Base-by-base conservation (phyloP, 371 early-diverging fungal genomes). In the Dinochytrium kinnereticum region DNA sequence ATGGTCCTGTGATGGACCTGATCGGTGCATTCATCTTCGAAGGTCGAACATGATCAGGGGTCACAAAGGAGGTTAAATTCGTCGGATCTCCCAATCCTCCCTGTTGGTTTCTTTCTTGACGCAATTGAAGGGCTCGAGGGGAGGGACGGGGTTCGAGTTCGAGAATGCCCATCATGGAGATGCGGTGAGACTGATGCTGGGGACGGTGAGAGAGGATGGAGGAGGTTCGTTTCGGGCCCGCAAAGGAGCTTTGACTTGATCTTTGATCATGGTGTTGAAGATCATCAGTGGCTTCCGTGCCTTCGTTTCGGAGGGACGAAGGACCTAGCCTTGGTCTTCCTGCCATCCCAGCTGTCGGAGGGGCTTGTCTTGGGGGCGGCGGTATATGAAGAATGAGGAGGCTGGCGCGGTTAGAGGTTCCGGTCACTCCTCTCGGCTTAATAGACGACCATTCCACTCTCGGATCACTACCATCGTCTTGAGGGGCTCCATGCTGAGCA, bases 81-180 rank as follows among this genome's bases (percentile, higher is more conserved):
- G 7, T 24, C 5, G 57, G 57, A 26, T 55, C 57, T 26, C 26
- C 21, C 57, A 55, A 26, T 19, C 26, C 57, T 7, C 19, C 19
- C 44, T 15, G 10, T 13, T 49, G 49, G 49, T 13, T n/a, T 7
- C 57, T 10, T 19, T 26, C 17, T 17, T 30, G 57, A 26, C 30
- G 57, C 26, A 55, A 7, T 26, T 55, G 17, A 26, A 55, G 57
- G 24, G 57, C 57, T 7, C 57, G 57, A 17, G 57, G 24, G 24
- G 57, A 55, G 7, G 57, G 57, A 26, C 57, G 57, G 10, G 57
- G 57, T 7, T 55, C 57, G 24, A 55, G 57, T 26, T 55, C 57
- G 15, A 55, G 24, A 7, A 55, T 26, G 26, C 57, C 57, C 57
- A 55, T 55, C 57, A 55, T 7, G 7, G 57, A 55, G 10, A 55